Percentiles rank a stretch among this genome's conserved stretches.
Conservation (phyloP, 2,329 filamentous ascomycete species). For the Hymenoscyphus albidus region DNA sequence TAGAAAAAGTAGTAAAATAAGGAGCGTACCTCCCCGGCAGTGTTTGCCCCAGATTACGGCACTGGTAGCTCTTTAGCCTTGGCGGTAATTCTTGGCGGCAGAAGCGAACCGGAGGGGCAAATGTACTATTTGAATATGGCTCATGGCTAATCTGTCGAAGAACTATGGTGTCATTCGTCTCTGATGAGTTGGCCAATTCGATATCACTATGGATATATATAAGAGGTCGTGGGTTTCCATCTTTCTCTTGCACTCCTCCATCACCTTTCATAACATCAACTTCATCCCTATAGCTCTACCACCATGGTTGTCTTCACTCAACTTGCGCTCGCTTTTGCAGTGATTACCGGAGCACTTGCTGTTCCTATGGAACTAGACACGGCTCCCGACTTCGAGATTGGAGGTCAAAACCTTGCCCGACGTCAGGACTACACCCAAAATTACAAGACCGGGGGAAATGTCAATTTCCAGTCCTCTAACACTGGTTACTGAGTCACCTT, state of each 20-base stretch:
- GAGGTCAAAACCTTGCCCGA: conserved; percentile 10
- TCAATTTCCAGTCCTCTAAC: conserved; percentile 16
- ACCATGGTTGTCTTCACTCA: conserved; percentile 14
- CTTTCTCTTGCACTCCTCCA: background rate
- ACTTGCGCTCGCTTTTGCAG: conserved; percentile 10
- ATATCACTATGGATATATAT: background rate
- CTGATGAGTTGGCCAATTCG: background rate
- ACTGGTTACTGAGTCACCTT: conserved; percentile 19
- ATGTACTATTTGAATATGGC: background rate
- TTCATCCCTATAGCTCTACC: background rate
- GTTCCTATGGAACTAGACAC: conserved; percentile 6
- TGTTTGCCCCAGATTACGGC: background rate
- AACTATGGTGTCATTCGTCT: background rate
- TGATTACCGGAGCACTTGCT: conserved; percentile 5
- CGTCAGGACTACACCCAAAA: conserved; percentile 24
- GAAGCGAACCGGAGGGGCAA: background rate
- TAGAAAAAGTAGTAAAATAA: background rate
- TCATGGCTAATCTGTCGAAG: background rate
- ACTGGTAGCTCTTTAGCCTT: background rate
- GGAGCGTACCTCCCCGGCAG: background rate
- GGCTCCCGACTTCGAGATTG: conserved; percentile 14
- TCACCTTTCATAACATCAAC: background rate
- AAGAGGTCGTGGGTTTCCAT: background rate
- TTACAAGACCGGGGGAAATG: conserved; percentile 23
- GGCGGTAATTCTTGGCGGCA: background rate